Conservation (phyloP, 345 rosid species). For the Gynandropsis gynandra region DNA sequence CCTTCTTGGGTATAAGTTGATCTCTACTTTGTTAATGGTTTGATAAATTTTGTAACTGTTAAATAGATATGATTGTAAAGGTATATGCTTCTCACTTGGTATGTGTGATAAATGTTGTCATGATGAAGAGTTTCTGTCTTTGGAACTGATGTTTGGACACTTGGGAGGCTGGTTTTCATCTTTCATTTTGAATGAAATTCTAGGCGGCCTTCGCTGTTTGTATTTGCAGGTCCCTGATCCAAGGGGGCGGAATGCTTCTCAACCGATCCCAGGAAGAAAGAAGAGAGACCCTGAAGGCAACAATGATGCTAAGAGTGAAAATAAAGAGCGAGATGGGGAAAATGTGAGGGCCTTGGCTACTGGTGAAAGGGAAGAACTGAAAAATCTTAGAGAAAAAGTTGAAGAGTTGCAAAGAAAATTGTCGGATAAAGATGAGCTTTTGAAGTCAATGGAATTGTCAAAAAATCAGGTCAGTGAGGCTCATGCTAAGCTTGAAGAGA, state of each 20-base stretch:
- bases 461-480: constrained; percentile 45
- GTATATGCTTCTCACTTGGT: background rate
- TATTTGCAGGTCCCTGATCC: constrained; percentile 23
- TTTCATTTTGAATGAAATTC: background rate
- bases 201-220: no score
- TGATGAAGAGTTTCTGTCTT: constrained; percentile 11
- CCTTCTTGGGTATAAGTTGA: constrained; percentile 17
- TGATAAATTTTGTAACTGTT: background rate
- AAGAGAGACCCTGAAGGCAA: constrained; percentile 49
- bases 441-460: constrained; percentile 54
- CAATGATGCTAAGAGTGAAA: constrained; percentile 32
- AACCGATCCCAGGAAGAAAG: constrained; percentile 55
- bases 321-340: constrained; percentile 44
- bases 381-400: constrained; percentile 57
- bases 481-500: constrained; percentile 45
- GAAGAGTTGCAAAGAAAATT: constrained; percentile 63
- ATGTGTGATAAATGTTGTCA: constrained; percentile 9
- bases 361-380: constrained; percentile 58
- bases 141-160: constrained; percentile 6
- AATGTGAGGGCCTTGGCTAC: constrained; percentile 36
- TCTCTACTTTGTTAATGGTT: constrained; percentile 8
- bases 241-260: constrained; percentile 60
- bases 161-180: constrained; percentile 13
- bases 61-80: background rate
- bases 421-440: constrained; percentile 75